phyloP scores from a whole-genome alignment of 208 protist genomes.

The Trypanosoma mega region DNA sequence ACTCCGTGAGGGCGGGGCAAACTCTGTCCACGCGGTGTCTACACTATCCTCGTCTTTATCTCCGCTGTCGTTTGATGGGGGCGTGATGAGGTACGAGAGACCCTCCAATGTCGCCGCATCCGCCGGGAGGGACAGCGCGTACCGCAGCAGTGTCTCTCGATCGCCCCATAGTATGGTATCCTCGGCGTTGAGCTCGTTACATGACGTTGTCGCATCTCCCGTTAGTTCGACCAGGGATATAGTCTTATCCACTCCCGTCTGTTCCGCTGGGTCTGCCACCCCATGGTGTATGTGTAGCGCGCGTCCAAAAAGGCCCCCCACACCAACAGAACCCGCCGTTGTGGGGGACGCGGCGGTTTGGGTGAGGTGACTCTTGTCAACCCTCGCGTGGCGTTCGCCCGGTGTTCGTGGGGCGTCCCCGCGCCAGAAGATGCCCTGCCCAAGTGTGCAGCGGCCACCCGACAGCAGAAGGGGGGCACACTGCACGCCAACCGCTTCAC shows the following conservation, averaged over 20 bases:
- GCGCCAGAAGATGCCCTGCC: conserved; percentile 72
- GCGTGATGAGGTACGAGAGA: conserved; percentile 45
- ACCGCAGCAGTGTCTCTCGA: conserved; percentile 29
- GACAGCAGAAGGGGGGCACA: conserved; percentile 55
- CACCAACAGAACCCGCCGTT: conserved; percentile 5
- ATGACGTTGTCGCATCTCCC: neutral
- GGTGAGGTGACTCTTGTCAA: no score
- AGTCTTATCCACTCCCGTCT: neutral
- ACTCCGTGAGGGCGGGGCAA: neutral
- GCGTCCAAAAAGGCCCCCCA: conserved; percentile 22
- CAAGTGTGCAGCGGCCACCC: conserved; percentile 38
- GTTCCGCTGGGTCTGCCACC: conserved; percentile 4
- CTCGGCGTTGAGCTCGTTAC: neutral
- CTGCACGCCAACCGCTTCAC: conserved; percentile 47
- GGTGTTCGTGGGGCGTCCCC: conserved; percentile 42
- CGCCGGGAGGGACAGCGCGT: conserved; percentile 52
- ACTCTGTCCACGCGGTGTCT: conserved; percentile 21
- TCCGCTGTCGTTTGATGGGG: conserved; percentile 24
- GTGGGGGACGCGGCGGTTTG: no score
- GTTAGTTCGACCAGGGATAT: neutral
- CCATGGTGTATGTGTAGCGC: conserved; percentile 26
- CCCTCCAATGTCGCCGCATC: conserved; percentile 34
- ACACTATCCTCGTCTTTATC: no score
- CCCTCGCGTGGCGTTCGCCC: neutral
- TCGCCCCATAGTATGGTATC: conserved; percentile 36